Conservation (phyloP, 345 rosid species). For the Citrus australasica region DNA sequence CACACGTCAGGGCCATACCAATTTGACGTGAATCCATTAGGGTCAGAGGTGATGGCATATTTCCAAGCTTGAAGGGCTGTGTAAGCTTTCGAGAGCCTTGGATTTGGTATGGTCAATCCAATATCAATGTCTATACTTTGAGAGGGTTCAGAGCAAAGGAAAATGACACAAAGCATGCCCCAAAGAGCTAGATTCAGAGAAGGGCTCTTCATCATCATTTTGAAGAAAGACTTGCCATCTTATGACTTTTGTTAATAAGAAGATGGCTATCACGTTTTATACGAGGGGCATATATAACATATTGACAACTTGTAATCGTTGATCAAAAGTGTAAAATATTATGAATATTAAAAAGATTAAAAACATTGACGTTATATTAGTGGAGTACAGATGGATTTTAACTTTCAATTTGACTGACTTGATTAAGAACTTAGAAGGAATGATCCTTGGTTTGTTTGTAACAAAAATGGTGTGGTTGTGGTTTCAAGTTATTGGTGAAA, state of each 20-base stretch:
- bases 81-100: conserved; percentile 65
- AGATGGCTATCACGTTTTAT: too few relatives aligned
- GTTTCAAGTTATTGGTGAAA: not conserved
- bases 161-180: conserved; percentile 8
- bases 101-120: conserved; percentile 32
- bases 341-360: not conserved
- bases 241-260: not conserved
- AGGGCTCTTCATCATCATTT: conserved; percentile 19
- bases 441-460: not conserved
- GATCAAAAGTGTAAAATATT: not conserved
- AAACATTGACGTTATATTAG: conserved; percentile 1
- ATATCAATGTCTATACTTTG: conserved; percentile 8
- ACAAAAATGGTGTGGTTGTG: not conserved
- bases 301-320: conserved; percentile 6
- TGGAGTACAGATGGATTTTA: conserved; percentile 33
- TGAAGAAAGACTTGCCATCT: too few relatives aligned
- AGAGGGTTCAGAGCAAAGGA: conserved; percentile 21
- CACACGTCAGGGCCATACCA: conserved; percentile 87
- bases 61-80: conserved; percentile 80
- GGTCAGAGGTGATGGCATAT: conserved; percentile 61
- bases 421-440: not conserved
- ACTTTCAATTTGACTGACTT: conserved; percentile 21
- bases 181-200: conserved; percentile 13
- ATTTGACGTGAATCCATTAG: conserved; percentile 51
- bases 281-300: too few relatives aligned